Evolutionary conservation across 1,284 basidiomycete genomes (phyloP), one percentile per base, ranked within the genome.

Genomic region (Cerrena zonata): DNA sequence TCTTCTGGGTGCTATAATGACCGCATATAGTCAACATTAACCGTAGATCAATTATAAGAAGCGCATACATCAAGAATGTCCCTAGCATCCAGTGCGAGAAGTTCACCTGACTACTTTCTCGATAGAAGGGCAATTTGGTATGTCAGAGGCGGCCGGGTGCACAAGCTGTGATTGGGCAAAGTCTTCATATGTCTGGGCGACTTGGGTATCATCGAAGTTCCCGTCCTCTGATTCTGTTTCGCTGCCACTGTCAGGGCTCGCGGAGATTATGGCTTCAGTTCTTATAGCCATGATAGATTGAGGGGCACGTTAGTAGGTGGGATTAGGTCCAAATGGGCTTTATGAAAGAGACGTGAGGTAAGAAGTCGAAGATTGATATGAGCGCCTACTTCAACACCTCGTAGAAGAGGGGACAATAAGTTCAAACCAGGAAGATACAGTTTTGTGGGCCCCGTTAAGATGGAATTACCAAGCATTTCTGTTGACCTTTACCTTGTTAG

Each of bases 181-280:
- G n/a, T n/a, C n/a, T n/a, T n/a, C n/a, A n/a, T n/a, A n/a, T n/a
- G n/a, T n/a, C n/a, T n/a, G n/a, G n/a, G n/a, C n/a, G n/a, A n/a
- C n/a, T n/a, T n/a, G n/a, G n/a, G n/a, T n/a, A n/a, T n/a, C n/a
- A n/a, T n/a, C n/a, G n/a, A n/a, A n/a, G n/a, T n/a, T n/a, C n/a
- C 26, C 7, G 19, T 26, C 22, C 5, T 27, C 60, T 5, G 59
- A 55, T 42, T 69, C 67, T 1, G 65, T 61, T 36, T 69, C 67
- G 11, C 66, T 67, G 24, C 63, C 62, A 43, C 63, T 68, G 47
- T 60, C 58, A 48, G n/a, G 24, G 5, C 5, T 19, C 19, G 21
- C 4, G 37, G 37, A 18, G n/a, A 21, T 21, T 18, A 5, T 5
- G 13, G 5, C 37, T 39, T 4, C 37, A 5, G 5, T 15, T 4